Conservation (phyloP, 2,329 filamentous ascomycete species). For the Diaporthe capsici region DNA sequence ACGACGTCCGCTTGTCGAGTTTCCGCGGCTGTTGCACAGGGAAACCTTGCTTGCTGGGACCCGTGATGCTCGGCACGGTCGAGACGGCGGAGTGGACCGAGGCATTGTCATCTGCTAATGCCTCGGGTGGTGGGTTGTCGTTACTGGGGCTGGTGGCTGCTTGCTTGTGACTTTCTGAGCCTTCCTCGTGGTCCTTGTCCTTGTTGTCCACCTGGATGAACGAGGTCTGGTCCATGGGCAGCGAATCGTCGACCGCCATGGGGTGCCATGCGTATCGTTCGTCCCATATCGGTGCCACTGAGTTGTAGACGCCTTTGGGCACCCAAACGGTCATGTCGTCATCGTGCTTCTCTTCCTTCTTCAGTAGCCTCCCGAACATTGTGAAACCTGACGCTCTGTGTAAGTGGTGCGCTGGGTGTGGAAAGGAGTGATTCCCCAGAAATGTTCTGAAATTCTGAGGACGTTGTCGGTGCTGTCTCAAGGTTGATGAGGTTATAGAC, state of each 20-base stretch:
- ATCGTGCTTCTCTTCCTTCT: slow-evolving; percentile 24
- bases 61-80: background rate
- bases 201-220: slow-evolving; percentile 18
- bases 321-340: slow-evolving; percentile 17
- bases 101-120: slow-evolving; percentile 1
- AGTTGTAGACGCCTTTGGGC: slow-evolving; percentile 17
- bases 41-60: background rate
- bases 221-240: slow-evolving; percentile 6
- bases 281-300: slow-evolving; percentile 16
- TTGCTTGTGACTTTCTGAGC: background rate
- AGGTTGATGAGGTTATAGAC: background rate
- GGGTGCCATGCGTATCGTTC: slow-evolving; percentile 16
- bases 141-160: background rate
- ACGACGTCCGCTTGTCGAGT: slow-evolving; percentile 8
- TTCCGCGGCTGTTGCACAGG: background rate
- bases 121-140: background rate
- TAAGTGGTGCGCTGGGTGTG: background rate
- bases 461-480: slow-evolving; percentile 4
- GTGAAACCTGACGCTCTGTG: background rate
- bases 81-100: slow-evolving; percentile 22
- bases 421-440: background rate
- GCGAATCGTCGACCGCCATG: slow-evolving; percentile 4
- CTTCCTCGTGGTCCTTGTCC: background rate
- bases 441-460: background rate
- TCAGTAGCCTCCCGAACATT: slow-evolving; percentile 2